phyloP scores from a whole-genome alignment of 2,329 filamentous ascomycete species.

The Taxawa tesnikishii region DNA sequence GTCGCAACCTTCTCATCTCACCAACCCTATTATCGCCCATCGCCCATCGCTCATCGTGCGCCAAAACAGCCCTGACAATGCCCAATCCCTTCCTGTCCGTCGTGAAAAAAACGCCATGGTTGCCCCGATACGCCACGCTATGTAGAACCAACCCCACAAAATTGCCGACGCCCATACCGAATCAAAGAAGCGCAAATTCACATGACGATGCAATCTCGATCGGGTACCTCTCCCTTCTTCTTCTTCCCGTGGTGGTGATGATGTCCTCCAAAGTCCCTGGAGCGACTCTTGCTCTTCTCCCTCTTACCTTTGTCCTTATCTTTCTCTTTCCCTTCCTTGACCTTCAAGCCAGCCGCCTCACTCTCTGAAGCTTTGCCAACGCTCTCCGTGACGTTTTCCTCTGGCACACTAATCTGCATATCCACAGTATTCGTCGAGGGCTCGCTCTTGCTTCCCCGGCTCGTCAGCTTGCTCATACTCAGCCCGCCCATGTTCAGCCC shows the following conservation, averaged over 20 bases:
- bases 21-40: too few relatives aligned
- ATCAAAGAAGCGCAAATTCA: too few relatives aligned
- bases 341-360: too few relatives aligned
- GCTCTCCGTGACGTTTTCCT: neutral
- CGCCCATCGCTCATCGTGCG: too few relatives aligned
- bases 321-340: slow-evolving; percentile 1
- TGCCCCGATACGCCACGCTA: too few relatives aligned
- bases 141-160: too few relatives aligned
- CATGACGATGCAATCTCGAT: slow-evolving; percentile 9
- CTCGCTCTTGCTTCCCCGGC: slow-evolving; percentile 4
- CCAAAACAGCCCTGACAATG: too few relatives aligned
- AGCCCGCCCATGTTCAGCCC: slow-evolving; percentile 29
- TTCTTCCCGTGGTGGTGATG: slow-evolving; percentile 1
- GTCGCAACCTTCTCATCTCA: too few relatives aligned
- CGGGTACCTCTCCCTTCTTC: slow-evolving; percentile 9
- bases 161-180: too few relatives aligned
- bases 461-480: slow-evolving; percentile 24
- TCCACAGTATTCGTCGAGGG: slow-evolving; percentile 1
- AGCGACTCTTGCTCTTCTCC: neutral
- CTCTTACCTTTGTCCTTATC: neutral
- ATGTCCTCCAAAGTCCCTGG: neutral
- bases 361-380: neutral
- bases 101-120: too few relatives aligned
- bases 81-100: too few relatives aligned
- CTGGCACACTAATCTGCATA: too few relatives aligned